A percentile compares a stretch with the other conserved stretches of the same genome.
These are phyloP conservation scores for Solanum hybrid DNA, from an alignment of 305 asterid species.

Conservation along the genomic window DNA sequence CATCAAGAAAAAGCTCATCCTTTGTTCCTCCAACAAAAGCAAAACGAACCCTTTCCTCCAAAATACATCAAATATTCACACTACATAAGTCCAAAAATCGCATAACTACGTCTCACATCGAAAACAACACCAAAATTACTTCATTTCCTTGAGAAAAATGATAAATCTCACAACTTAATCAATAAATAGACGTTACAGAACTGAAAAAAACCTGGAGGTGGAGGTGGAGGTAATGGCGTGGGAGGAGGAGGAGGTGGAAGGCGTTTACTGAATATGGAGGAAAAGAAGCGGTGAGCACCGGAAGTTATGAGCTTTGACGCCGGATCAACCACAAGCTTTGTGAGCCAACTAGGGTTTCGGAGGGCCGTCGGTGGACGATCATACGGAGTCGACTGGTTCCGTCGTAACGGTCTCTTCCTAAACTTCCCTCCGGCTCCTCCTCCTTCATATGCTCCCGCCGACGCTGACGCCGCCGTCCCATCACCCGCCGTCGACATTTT, in stretches of 20 bases:
- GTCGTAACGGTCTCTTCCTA: constrained; percentile 43
- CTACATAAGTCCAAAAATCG: neutral
- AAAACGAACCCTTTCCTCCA: neutral
- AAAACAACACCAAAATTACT: neutral
- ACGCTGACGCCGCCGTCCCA: constrained; percentile 33
- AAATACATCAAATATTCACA: neutral
- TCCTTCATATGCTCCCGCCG: constrained; percentile 28
- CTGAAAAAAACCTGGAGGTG: constrained; percentile 26
- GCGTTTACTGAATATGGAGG: constrained; percentile 42
- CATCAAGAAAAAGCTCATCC: neutral
- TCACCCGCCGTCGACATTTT: constrained; percentile 57
- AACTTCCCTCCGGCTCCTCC: constrained; percentile 67
- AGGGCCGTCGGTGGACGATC: constrained; percentile 53
- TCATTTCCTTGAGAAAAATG: neutral
- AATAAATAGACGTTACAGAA: neutral
- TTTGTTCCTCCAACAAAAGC: neutral
- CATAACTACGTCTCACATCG: neutral
- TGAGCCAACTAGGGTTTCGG: constrained; percentile 50
- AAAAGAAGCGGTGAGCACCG: constrained; percentile 51
- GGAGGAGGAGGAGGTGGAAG: constrained; percentile 32
- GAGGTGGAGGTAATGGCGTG: constrained; percentile 28
- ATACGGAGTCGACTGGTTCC: constrained; percentile 53
- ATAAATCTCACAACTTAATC: neutral
- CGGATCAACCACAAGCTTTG: constrained; percentile 65
- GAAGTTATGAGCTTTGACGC: constrained; percentile 56